These are phyloP conservation scores for Naumovozyma castellii DNA, from an alignment of 805 yeast species.

Conservation along the genomic window DNA sequence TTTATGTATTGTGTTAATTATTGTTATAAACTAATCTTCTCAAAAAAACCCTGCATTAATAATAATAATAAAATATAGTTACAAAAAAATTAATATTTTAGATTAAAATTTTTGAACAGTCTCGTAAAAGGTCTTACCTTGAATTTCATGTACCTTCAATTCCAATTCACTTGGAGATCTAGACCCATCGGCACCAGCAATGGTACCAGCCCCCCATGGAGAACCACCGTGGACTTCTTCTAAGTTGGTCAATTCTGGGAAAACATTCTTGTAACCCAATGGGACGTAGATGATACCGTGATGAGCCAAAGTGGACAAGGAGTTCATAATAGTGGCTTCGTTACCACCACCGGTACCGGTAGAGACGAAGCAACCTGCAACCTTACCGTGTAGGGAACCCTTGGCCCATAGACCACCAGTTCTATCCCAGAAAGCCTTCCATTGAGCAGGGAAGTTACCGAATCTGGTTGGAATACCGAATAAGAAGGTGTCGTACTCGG, in stretches of 20 bases:
- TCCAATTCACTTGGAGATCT: conserved; percentile 58
- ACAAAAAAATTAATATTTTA: too few species aligned
- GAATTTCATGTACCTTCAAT: conserved; percentile 50
- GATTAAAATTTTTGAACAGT: conserved; percentile 28
- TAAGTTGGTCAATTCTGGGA: conserved; percentile 44
- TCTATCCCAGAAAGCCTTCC: conserved; percentile 65
- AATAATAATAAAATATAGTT: background rate
- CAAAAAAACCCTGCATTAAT: background rate
- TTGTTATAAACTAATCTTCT: too few species aligned
- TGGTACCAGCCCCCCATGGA: conserved; percentile 80
- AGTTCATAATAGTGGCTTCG: conserved; percentile 58
- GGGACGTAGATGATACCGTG: conserved; percentile 79
- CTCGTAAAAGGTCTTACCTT: conserved; percentile 57
- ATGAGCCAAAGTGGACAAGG: conserved; percentile 58
- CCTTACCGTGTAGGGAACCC: conserved; percentile 66
- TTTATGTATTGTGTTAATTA: too few species aligned
- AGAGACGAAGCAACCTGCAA: conserved; percentile 61
- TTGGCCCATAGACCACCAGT: conserved; percentile 74
- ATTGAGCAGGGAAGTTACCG: conserved; percentile 74
- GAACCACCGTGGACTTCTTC: conserved; percentile 71
- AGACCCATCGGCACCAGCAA: conserved; percentile 70
- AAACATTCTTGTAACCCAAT: conserved; percentile 55
- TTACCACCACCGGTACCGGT: conserved; percentile 84
- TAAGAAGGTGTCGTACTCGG: conserved; percentile 65
- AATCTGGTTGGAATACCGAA: conserved; percentile 84